Evolutionary conservation across 179 eudicot species (phyloP).

Genomic region (Dionaea muscipula): DNA sequence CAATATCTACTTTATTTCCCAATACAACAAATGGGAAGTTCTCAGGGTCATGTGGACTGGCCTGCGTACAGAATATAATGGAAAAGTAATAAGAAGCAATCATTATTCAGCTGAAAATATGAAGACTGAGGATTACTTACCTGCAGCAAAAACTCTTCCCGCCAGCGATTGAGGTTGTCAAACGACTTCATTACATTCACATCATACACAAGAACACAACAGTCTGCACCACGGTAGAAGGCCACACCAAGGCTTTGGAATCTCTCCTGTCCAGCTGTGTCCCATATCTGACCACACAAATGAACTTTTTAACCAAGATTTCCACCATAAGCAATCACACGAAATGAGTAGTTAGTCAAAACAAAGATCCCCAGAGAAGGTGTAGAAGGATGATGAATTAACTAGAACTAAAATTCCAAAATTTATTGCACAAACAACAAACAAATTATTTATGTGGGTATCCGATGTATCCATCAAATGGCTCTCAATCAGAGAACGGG

Average conservation of each 20-base stretch:
- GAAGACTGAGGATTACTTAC: slow-evolving; percentile 9
- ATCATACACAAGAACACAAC: slow-evolving; percentile 79
- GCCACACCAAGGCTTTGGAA: slow-evolving; percentile 90
- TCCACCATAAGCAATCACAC: neutral
- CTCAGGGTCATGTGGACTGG: slow-evolving; percentile 74
- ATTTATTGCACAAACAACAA: no score
- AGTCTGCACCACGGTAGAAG: slow-evolving; percentile 87
- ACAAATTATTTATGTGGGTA: no score
- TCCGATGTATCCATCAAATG: no score
- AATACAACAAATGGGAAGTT: slow-evolving; percentile 80
- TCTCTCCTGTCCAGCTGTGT: slow-evolving; percentile 88
- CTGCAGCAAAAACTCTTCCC: slow-evolving; percentile 78
- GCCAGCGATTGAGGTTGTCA: slow-evolving; percentile 73
- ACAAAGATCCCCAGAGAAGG: neutral
- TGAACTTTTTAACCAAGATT: neutral
- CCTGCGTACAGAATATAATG: slow-evolving; percentile 47
- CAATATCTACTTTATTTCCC: slow-evolving; percentile 72
- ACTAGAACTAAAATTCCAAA: no score
- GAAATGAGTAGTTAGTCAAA: neutral
- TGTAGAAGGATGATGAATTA: no score
- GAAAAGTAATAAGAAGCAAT: neutral
- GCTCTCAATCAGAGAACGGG: no score
- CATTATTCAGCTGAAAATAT: neutral
- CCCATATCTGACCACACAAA: slow-evolving; percentile 54
- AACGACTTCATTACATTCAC: slow-evolving; percentile 75